Conservation (phyloP, 225 moss, liverwort and hornwort genomes). For the Anthoceros angustus region DNA sequence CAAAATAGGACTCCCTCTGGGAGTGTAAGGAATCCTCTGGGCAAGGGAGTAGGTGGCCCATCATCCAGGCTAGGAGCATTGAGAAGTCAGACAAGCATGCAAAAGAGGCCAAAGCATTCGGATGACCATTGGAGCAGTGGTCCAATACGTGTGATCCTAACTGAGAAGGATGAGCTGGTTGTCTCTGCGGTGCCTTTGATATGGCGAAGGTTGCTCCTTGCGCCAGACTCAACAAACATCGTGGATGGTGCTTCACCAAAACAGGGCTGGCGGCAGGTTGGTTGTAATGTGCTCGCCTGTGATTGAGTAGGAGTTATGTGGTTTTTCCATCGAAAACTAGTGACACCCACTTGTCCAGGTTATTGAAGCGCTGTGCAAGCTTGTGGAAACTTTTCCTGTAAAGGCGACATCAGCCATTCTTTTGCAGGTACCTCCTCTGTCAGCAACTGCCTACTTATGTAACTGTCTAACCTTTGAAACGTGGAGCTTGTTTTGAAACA, state of each 20-base stretch:
- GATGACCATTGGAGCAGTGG: constrained; percentile 7
- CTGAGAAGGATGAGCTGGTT: constrained; percentile 21
- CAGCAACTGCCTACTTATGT: neutral
- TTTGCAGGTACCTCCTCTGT: constrained; percentile 15
- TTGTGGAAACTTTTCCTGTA: constrained; percentile 19
- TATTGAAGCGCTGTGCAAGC: constrained; percentile 29
- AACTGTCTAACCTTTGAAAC: too few relatives aligned
- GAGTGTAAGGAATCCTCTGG: neutral
- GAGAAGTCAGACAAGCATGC: constrained; percentile 19
- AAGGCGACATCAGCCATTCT: constrained; percentile 18
- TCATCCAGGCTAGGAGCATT: constrained; percentile 19
- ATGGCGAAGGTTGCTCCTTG: constrained; percentile 18
- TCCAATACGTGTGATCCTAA: constrained; percentile 15
- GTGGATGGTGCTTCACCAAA: constrained; percentile 16
- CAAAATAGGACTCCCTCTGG: neutral
- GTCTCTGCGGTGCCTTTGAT: constrained; percentile 22
- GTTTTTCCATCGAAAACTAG: neutral
- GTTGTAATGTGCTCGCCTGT: neutral
- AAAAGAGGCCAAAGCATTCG: constrained; percentile 14
- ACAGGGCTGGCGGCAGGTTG: constrained; percentile 25
- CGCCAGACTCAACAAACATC: constrained; percentile 14
- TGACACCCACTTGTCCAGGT: constrained; percentile 13
- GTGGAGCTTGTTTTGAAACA: too few relatives aligned
- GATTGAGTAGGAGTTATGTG: neutral
- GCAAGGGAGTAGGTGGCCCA: neutral